phyloP scores from a whole-genome alignment of 1,139 yeast species.

The Geotrichum restrictum region DNA sequence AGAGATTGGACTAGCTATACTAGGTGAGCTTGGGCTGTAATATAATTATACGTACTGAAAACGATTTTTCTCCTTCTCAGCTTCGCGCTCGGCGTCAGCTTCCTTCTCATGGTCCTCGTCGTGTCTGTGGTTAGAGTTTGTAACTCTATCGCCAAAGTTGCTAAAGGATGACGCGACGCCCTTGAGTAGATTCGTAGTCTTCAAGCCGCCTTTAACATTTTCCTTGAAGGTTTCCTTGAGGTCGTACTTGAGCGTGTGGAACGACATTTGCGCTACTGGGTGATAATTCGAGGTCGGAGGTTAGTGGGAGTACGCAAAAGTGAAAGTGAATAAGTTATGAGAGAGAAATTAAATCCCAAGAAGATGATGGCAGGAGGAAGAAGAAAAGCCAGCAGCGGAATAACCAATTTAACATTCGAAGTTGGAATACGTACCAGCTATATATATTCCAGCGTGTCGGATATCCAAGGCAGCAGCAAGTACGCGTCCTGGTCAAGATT shows the following conservation, averaged over 20 bases:
- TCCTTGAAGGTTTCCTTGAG: slow-evolving; percentile 20
- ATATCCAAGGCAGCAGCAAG: too few relatives aligned
- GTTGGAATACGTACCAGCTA: too few relatives aligned
- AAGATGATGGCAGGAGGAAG: too few relatives aligned
- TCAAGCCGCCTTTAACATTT: slow-evolving; percentile 16
- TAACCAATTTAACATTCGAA: too few relatives aligned
- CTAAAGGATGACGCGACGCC: slow-evolving; percentile 22
- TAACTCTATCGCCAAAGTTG: slow-evolving; percentile 23
- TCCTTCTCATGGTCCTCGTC: slow-evolving; percentile 24
- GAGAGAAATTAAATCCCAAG: too few relatives aligned
- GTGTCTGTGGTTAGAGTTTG: slow-evolving; percentile 24
- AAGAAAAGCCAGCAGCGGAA: too few relatives aligned
- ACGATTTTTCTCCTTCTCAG: slow-evolving; percentile 21
- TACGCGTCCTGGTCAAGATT: too few relatives aligned
- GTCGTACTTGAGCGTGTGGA: slow-evolving; percentile 20
- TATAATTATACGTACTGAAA: slow-evolving; percentile 19
- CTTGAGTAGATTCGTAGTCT: slow-evolving; percentile 15
- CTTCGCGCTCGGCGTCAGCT: slow-evolving; percentile 23
- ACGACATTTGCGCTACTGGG: too few relatives aligned
- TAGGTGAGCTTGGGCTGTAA: background rate
- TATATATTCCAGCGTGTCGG: too few relatives aligned
- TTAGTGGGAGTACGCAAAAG: background rate
- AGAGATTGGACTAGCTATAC: too few relatives aligned
- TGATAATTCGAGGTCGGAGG: background rate
- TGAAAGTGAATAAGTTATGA: background rate